Evolutionary conservation across 1,139 yeast genomes (phyloP), one percentile per base, ranked within the genome.

Genomic region (Blastobotrys indianensis): DNA sequence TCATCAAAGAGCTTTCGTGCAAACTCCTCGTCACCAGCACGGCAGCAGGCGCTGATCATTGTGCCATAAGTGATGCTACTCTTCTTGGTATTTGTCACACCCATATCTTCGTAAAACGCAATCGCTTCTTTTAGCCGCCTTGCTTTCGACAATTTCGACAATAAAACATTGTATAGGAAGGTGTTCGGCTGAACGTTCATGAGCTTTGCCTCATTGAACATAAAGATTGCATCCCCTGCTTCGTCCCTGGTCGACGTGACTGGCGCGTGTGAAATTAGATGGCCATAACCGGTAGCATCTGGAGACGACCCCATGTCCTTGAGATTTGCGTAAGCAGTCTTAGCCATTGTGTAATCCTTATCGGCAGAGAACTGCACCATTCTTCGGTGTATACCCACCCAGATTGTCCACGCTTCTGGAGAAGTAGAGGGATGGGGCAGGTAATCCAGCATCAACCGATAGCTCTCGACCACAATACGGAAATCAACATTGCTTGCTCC

Each of bases 21-120:
- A 28, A 47, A 48, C n/a, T 44, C 57, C 11, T 57, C 67, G 35
- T 66, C 63, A 10, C 66, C 70, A 10, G 67, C 65, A 2, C 69
- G 60, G 42, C 70, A 64, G 41, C 68, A 63, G 8, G 71, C 70
- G 41, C 63, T 59, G 44, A 70, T 66, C 63, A 70, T 63, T 11
- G 69, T 64, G 13, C 72, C 73, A 47, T 66, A 69, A 1, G 73
- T 68, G 25, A 66, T 61, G 31, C 60, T 59, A 15, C 56, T 56
- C 46, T 62, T 60, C 39, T 53, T 53, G 43, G 65, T 54, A 9
- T 58, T 58, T n/a, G 50, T 47, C 11, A 37, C 45, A 3, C 56
- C 61, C 72, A 69, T 69, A 41, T 65, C 67, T 5, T 56, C 49
- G 44, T 64, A 64, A 33, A 61, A 44, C 10, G 44, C 42, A 40